Evolutionary conservation across 2,329 filamentous ascomycete genomes (phyloP).

Genomic region (Clarireedia hainanense): DNA sequence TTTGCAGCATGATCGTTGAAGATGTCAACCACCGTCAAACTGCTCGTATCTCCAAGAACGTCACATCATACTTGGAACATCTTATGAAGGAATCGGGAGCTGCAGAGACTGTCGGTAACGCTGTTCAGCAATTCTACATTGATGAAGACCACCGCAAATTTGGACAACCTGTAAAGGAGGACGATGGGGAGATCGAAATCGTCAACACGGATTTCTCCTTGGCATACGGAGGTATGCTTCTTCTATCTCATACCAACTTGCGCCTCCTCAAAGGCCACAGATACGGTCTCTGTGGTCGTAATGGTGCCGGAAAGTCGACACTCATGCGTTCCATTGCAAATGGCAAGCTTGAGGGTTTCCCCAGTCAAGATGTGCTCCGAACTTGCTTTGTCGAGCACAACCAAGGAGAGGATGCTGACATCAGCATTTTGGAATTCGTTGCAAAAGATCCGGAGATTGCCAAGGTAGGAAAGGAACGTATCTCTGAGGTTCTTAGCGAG

Average conservation of each 20-base stretch:
- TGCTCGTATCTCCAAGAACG: conserved; percentile 58
- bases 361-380: conserved; percentile 80
- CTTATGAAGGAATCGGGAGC: conserved; percentile 57
- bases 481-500: conserved; percentile 75
- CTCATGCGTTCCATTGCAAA: conserved; percentile 94
- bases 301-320: conserved; percentile 98
- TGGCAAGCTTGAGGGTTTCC: conserved; percentile 96
- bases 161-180: conserved; percentile 75
- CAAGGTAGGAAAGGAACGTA: conserved; percentile 69
- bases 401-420: conserved; percentile 93
- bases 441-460: conserved; percentile 81
- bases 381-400: conserved; percentile 99
- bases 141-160: conserved; percentile 83
- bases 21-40: conserved; percentile 79
- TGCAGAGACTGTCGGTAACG: conserved; percentile 56
- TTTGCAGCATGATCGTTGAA: conserved; percentile 78
- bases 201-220: conserved; percentile 97
- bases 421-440: conserved; percentile 91
- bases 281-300: conserved; percentile 93
- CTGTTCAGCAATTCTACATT: conserved; percentile 69
- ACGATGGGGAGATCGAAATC: conserved; percentile 89
- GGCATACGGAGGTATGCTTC: conserved; percentile 93
- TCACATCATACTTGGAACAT: conserved; percentile 68
- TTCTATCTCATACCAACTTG: conserved; percentile 92
- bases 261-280: conserved; percentile 92